These are phyloP conservation scores for Collybia nuda DNA, from an alignment of 768 basidiomycete genomes.

Conservation along the genomic window DNA sequence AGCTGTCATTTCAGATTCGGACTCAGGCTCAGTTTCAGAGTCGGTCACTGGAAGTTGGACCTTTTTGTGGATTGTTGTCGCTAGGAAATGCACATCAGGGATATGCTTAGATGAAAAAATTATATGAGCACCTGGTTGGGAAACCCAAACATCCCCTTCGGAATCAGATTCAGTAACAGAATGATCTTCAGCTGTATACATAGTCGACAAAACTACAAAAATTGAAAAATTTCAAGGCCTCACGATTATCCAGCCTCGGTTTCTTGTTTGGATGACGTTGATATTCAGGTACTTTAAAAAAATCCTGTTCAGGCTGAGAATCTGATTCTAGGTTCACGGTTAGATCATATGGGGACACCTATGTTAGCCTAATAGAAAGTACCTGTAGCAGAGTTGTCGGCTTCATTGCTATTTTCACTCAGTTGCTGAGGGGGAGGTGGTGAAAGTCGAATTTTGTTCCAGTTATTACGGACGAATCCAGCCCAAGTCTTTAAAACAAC, in stretches of 20 bases:
- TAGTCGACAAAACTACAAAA: neutral
- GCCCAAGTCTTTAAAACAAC: slow-evolving; percentile 20
- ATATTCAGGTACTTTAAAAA: slow-evolving; percentile 3
- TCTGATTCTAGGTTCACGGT: slow-evolving; percentile 36
- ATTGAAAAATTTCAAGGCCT: neutral
- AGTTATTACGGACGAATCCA: slow-evolving; percentile 9
- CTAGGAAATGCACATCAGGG: no score
- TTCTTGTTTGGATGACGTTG: neutral
- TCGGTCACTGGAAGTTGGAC: slow-evolving; percentile 3
- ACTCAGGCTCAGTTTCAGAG: slow-evolving; percentile 48
- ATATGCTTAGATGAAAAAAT: neutral
- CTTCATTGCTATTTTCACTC: slow-evolving; percentile 7
- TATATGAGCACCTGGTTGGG: neutral
- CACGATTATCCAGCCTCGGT: neutral
- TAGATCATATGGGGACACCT: neutral
- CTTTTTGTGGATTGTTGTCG: neutral
- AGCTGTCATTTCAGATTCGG: slow-evolving; percentile 27
- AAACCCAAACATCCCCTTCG: neutral
- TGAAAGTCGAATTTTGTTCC: slow-evolving; percentile 5
- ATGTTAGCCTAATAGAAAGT: neutral
- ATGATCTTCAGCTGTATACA: slow-evolving; percentile 9
- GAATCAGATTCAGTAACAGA: slow-evolving; percentile 5
- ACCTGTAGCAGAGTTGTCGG: slow-evolving; percentile 42
- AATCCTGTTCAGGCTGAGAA: slow-evolving; percentile 25
- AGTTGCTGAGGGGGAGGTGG: neutral